phyloP scores from a whole-genome alignment of 768 basidiomycete genomes.

The Trametes elegans region DNA sequence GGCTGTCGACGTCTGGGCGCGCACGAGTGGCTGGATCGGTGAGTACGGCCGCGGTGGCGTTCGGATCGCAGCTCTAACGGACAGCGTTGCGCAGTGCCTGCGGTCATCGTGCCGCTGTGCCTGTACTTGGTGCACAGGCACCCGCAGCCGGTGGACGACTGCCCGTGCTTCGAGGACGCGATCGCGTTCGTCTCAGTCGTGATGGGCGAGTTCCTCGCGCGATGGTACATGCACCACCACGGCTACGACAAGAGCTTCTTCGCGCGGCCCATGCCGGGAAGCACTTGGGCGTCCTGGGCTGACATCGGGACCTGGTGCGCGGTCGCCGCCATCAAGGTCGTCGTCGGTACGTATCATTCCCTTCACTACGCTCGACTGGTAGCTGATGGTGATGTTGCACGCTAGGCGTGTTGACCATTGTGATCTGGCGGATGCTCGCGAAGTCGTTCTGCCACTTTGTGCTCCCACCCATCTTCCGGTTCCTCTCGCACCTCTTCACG shows the following conservation, averaged over 20 bases:
- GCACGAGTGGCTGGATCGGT: slow-evolving; percentile 37
- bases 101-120: slow-evolving; percentile 58
- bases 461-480: slow-evolving; percentile 84
- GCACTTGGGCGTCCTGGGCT: slow-evolving; percentile 40
- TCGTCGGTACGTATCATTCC: slow-evolving; percentile 35
- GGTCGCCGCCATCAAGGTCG: slow-evolving; percentile 39
- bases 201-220: slow-evolving; percentile 65
- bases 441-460: slow-evolving; percentile 72
- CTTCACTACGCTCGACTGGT: background rate
- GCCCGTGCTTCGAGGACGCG: slow-evolving; percentile 97
- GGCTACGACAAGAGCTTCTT: slow-evolving; percentile 36
- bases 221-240: slow-evolving; percentile 57
- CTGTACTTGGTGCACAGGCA: slow-evolving; percentile 82
- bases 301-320: slow-evolving; percentile 37
- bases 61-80: background rate
- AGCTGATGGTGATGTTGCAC: background rate
- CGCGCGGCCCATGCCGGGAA: slow-evolving; percentile 53
- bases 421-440: slow-evolving; percentile 84
- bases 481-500: slow-evolving; percentile 59
- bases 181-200: slow-evolving; percentile 89
- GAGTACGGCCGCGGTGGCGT: background rate
- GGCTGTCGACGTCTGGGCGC: slow-evolving; percentile 43
- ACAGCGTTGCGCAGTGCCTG: slow-evolving; percentile 46
- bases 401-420: slow-evolving; percentile 75
- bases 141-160: slow-evolving; percentile 93